phyloP scores from a whole-genome alignment of 108 stramenopile species.

The Conticribra guillardii region DNA sequence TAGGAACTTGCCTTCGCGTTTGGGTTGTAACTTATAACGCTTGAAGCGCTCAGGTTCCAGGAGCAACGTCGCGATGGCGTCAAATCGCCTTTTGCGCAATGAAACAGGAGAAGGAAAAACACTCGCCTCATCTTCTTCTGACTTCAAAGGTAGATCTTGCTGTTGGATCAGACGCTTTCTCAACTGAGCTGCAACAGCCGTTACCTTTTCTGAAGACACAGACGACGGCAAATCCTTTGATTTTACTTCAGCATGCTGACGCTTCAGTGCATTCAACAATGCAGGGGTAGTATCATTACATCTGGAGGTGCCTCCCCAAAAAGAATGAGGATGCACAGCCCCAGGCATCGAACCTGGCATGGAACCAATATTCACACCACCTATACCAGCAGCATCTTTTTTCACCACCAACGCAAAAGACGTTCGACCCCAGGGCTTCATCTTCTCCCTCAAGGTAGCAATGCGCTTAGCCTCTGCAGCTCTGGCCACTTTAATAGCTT shows the following conservation, averaged over 20 bases:
- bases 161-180: conserved; percentile 25
- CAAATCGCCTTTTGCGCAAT: conserved; percentile 25
- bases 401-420: conserved; percentile 43
- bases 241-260: neutral
- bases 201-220: conserved; percentile 10
- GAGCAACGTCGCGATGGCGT: conserved; percentile 35
- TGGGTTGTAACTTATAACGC: conserved; percentile 80
- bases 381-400: conserved; percentile 21
- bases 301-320: conserved; percentile 27
- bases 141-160: conserved; percentile 8
- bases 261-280: conserved; percentile 18
- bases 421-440: conserved; percentile 46
- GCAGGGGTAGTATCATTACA: conserved; percentile 30
- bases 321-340: conserved; percentile 22
- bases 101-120: conserved; percentile 17
- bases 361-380: conserved; percentile 1
- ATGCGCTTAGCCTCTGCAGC: conserved; percentile 31
- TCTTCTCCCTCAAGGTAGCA: conserved; percentile 22
- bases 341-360: neutral
- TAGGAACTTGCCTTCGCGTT: conserved; percentile 70
- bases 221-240: conserved; percentile 4
- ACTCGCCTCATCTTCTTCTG: neutral
- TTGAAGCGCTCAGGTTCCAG: conserved; percentile 66
- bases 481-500: conserved; percentile 17
- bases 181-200: conserved; percentile 20